phyloP scores from a whole-genome alignment of 139 green algal genomes.

The Eudorina sp. region DNA sequence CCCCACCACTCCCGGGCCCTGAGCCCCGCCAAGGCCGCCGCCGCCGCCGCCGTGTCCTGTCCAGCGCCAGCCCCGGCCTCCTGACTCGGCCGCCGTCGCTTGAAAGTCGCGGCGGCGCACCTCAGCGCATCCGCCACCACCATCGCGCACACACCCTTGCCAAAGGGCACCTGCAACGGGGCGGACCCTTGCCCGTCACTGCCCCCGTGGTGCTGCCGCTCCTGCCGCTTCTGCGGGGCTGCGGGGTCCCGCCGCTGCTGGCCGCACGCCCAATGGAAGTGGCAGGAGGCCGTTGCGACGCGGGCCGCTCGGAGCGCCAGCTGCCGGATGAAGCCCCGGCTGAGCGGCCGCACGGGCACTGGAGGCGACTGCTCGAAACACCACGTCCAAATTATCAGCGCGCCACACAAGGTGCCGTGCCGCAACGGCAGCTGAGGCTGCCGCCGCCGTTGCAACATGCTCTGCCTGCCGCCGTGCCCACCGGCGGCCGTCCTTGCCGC shows the following conservation, averaged over 20 bases:
- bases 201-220: not conserved
- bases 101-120: not conserved
- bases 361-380: not conserved
- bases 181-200: too few relatives aligned
- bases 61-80: not conserved
- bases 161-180: not conserved
- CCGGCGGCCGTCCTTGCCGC: too few relatives aligned
- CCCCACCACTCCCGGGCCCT: conserved; percentile 3
- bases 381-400: not conserved
- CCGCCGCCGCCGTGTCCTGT: not conserved
- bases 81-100: too few relatives aligned
- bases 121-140: not conserved
- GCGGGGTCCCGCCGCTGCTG: not conserved
- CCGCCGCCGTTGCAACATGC: not conserved
- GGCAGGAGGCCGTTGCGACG: not conserved
- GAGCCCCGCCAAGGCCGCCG: not conserved
- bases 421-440: not conserved
- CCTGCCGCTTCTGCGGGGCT: not conserved
- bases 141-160: not conserved
- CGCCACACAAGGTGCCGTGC: not conserved
- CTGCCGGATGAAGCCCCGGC: not conserved
- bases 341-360: not conserved
- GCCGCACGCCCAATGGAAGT: not conserved
- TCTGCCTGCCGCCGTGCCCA: too few relatives aligned
- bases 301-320: not conserved